Conservation (phyloP, 2,329 filamentous ascomycete genomes). For the Ceratocystis papillata region DNA sequence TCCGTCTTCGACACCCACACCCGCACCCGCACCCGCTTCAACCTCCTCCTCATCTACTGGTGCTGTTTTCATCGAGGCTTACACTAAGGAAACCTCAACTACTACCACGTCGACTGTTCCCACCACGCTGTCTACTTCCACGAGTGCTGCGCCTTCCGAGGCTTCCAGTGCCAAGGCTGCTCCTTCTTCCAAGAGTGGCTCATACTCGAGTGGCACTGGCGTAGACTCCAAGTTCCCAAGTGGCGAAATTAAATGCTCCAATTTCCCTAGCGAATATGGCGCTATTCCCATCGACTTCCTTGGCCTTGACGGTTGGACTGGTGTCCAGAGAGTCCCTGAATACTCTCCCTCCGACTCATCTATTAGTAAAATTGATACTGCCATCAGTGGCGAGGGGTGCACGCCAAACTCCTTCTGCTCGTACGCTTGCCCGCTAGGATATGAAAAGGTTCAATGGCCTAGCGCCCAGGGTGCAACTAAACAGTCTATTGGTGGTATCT, state of each 20-base stretch:
- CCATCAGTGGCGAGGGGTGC: slow-evolving; percentile 49
- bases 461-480: slow-evolving; percentile 61
- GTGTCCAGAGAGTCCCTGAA: slow-evolving; percentile 56
- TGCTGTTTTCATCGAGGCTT: slow-evolving; percentile 27
- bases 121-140: slow-evolving; percentile 1
- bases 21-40: slow-evolving; percentile 32
- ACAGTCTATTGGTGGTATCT: slow-evolving; percentile 79
- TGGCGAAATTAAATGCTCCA: slow-evolving; percentile 56
- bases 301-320: slow-evolving; percentile 62
- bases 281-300: slow-evolving; percentile 61
- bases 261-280: slow-evolving; percentile 74
- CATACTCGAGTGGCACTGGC: slow-evolving; percentile 37
- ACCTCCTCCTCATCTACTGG: slow-evolving; percentile 29
- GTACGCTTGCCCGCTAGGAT: slow-evolving; percentile 83
- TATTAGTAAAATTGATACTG: slow-evolving; percentile 57
- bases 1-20: slow-evolving; percentile 28
- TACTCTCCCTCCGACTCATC: slow-evolving; percentile 40
- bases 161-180: not conserved
- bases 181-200: not conserved
- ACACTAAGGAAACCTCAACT: slow-evolving; percentile 21
- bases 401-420: slow-evolving; percentile 64
- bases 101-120: not conserved
- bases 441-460: slow-evolving; percentile 89
- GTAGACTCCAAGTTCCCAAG: slow-evolving; percentile 62
- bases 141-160: not conserved